Evolutionary conservation across 257 asterid genomes (phyloP).

Genomic region (Ballota nigra): DNA sequence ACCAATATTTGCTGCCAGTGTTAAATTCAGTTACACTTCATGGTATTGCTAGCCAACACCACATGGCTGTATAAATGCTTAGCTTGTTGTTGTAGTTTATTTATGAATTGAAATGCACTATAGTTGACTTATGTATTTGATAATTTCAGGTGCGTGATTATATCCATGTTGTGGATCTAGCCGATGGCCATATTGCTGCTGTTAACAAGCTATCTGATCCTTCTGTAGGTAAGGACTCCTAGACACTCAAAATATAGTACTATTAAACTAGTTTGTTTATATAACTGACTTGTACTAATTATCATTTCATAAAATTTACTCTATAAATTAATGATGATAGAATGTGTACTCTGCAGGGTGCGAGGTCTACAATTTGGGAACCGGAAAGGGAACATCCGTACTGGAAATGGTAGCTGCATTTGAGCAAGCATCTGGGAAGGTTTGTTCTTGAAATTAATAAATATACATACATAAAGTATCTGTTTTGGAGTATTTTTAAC

Average conservation of each 20-base stretch:
- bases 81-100: background rate
- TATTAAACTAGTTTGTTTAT: background rate
- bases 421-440: constrained; percentile 97
- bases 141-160: constrained; percentile 82
- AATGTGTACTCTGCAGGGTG: constrained; percentile 53
- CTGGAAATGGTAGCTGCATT: constrained; percentile 97
- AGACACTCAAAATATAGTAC: background rate
- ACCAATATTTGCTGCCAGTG: background rate
- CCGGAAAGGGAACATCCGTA: constrained; percentile 95
- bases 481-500: background rate
- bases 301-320: background rate
- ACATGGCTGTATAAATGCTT: background rate
- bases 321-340: background rate
- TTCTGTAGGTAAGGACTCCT: constrained; percentile 54
- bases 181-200: constrained; percentile 93
- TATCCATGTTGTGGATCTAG: constrained; percentile 88
- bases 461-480: background rate
- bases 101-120: background rate
- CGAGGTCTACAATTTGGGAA: constrained; percentile 93
- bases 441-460: constrained; percentile 20
- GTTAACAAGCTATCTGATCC: constrained; percentile 73
- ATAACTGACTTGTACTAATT: background rate
- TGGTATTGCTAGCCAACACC: background rate
- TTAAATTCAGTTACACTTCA: background rate
- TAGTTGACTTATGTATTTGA: background rate